Percentiles rank a stretch among this genome's conserved stretches.
These are phyloP conservation scores for Flaveria robusta DNA, from an alignment of 129 eudicot species.

Conservation along the genomic window DNA sequence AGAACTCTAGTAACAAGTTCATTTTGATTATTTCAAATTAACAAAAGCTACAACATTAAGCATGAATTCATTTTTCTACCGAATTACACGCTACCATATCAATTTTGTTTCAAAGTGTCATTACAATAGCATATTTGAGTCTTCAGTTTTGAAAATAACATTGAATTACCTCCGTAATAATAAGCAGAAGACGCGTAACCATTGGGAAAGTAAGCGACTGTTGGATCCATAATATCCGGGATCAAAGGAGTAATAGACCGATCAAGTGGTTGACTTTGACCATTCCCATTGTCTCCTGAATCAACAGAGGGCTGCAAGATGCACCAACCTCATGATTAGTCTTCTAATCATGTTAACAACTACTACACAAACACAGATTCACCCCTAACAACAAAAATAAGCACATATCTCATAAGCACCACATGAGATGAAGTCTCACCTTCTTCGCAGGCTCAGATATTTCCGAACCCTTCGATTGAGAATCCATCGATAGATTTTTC, in stretches of 20 bases:
- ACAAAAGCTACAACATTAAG: not conserved
- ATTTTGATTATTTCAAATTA: too few species aligned
- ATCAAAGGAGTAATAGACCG: slow-evolving; percentile 56
- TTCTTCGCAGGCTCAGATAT: slow-evolving; percentile 62
- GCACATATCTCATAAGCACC: not conserved
- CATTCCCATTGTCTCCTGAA: slow-evolving; percentile 37
- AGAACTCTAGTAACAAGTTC: not conserved
- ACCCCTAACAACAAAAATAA: too few species aligned
- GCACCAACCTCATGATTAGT: not conserved
- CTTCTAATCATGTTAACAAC: not conserved
- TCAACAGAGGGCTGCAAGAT: slow-evolving; percentile 32
- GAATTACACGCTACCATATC: not conserved
- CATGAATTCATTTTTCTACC: too few species aligned
- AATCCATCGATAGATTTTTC: slow-evolving; percentile 69
- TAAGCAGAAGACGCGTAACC: slow-evolving; percentile 53
- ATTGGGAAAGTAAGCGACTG: slow-evolving; percentile 52
- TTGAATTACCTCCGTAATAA: slow-evolving; percentile 55
- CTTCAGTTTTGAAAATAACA: not conserved
- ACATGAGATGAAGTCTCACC: slow-evolving; percentile 27
- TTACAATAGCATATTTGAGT: not conserved
- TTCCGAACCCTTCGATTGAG: slow-evolving; percentile 58
- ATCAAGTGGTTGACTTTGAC: slow-evolving; percentile 47
- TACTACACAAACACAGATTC: not conserved
- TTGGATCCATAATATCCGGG: slow-evolving; percentile 59
- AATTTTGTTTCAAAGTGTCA: not conserved